Base-by-base conservation (phyloP, 2,329 filamentous ascomycete species). In the Alternaria gaisen region DNA sequence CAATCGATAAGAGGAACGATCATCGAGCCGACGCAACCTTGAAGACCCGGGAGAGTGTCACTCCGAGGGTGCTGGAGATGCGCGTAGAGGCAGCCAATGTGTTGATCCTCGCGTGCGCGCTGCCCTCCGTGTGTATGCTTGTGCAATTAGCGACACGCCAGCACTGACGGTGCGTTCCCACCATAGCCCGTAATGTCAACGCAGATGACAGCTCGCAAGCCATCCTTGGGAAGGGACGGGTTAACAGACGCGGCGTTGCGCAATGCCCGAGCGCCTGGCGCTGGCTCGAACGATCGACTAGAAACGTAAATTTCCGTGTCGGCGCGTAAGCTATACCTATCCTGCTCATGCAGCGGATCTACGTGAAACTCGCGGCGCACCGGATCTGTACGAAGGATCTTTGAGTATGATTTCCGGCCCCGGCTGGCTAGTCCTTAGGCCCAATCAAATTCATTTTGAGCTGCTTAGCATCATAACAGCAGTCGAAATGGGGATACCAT, bases 261-360 rank as follows among this genome's bases (percentile, higher is more conserved):
- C 75, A 78, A 78, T 77, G 72, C 73, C 76, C 76, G 75, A 74
- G 71, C 69, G 68, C 72, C 76, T 76, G 75, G 76, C 72, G 69
- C 72, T 63, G 66, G 66, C 70, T 66, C 66, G 64, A 70, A 69
- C 66, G 68, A 76, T 75, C 69, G 66, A 66, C 70, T 74, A 65
- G 67, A 68, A 63, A 67, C 68, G 66, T 72, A 72, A 75, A 76
- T 75, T 76, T 75, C 71, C 72, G 71, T 65, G 69, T 67, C 64
- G 54, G 73, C 70, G 66, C 70, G 62, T 64, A 59, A 62, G 58
- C 71, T 66, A 72, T 76, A 66, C 74, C 72, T 67, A 59, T 70
- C 74, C 63, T 40, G 72, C 66, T 22, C 57, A 62, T 61, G 61
- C 64, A 59, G 64, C 62, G 68, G 72, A 74, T 76, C 73, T 73